Conservation (phyloP, 2,329 filamentous ascomycete species). For the Stemphylium lycopersici region DNA sequence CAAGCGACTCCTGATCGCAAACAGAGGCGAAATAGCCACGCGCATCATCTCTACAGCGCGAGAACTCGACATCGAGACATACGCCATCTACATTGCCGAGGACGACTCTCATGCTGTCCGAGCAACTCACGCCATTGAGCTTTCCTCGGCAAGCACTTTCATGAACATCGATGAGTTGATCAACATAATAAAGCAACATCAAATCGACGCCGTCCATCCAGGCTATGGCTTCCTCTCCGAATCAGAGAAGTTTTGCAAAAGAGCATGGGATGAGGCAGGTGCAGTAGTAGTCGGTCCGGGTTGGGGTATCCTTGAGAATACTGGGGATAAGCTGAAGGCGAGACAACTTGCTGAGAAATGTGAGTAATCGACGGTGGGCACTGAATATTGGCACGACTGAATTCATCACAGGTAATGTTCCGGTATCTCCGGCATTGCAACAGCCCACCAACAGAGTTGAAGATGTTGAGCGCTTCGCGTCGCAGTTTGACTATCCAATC, state of each 20-base stretch:
- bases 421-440: constrained; percentile 57
- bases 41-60: constrained; percentile 65
- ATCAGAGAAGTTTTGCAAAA: constrained; percentile 56
- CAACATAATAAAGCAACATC: constrained; percentile 54
- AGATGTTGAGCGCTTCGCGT: constrained; percentile 64
- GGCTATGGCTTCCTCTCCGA: constrained; percentile 70
- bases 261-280: constrained; percentile 58
- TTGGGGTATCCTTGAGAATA: constrained; percentile 61
- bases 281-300: constrained; percentile 62
- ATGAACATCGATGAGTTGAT: constrained; percentile 59
- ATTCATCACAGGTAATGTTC: constrained; percentile 50
- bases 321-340: constrained; percentile 63
- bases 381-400: not conserved
- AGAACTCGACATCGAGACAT: constrained; percentile 63
- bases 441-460: constrained; percentile 52
- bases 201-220: constrained; percentile 63
- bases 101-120: constrained; percentile 62
- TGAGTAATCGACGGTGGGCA: constrained; percentile 14
- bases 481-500: constrained; percentile 58
- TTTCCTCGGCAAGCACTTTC: constrained; percentile 60
- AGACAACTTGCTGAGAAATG: constrained; percentile 59
- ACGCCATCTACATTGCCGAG: constrained; percentile 60
- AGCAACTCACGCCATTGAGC: constrained; percentile 58
- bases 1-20: constrained; percentile 60
- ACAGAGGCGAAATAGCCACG: constrained; percentile 69